Conservation (phyloP, 2,329 filamentous ascomycete genomes). For the Pyrenophora graminea region DNA sequence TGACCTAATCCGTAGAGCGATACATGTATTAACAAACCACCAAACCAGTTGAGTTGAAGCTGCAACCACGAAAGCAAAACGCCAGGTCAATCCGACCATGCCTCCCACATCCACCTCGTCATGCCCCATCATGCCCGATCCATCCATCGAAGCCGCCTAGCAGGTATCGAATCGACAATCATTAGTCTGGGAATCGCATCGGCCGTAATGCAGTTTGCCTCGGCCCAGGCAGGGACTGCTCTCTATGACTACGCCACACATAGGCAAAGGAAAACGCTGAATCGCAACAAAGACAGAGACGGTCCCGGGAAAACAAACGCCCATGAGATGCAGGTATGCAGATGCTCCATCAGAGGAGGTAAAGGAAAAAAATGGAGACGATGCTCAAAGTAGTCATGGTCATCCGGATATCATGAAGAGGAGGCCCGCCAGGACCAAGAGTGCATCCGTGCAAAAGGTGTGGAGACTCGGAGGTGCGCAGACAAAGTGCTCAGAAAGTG, state of each 20-base stretch:
- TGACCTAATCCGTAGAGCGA: no score
- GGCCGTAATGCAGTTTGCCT: conserved; percentile 29
- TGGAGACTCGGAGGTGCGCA: background rate
- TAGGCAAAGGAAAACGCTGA: conserved; percentile 36
- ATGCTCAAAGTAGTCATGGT: conserved; percentile 3
- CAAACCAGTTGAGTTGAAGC: no score
- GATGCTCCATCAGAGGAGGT: conserved; percentile 17
- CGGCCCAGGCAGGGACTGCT: conserved; percentile 17
- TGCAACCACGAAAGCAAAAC: conserved; percentile 11
- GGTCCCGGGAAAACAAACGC: conserved; percentile 30
- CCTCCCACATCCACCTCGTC: conserved; percentile 6
- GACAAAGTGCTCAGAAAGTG: conserved; percentile 61
- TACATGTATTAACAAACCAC: no score
- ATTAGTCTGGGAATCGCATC: conserved; percentile 32
- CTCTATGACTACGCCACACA: conserved; percentile 19
- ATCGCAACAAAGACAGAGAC: conserved; percentile 28
- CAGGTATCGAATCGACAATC: conserved; percentile 17
- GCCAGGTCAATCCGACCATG: conserved; percentile 6
- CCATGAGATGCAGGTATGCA: conserved; percentile 39
- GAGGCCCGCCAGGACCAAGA: conserved; percentile 8
- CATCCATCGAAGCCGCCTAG: conserved; percentile 11
- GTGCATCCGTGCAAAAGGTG: conserved; percentile 3
- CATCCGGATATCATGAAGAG: conserved; percentile 31
- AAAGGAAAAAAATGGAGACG: conserved; percentile 18
- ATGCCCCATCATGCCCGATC: conserved; percentile 13